Evolutionary conservation across 768 basidiomycete species (phyloP).

Genomic region (Chalciporus sphaerocephalus): DNA sequence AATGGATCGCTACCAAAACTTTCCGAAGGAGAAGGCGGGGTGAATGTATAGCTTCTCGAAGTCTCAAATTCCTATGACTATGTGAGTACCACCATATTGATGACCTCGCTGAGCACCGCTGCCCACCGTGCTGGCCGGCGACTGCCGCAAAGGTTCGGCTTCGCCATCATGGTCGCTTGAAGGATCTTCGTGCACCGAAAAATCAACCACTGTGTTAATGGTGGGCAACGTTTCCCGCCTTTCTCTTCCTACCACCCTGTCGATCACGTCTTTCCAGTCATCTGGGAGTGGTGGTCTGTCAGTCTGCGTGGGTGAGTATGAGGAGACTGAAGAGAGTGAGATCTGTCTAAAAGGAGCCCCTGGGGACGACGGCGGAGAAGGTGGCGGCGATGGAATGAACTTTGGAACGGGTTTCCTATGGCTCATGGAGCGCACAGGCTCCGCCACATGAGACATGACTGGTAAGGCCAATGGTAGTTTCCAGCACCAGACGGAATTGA

Average conservation of each 20-base stretch:
- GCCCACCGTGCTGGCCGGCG: constrained; percentile 34
- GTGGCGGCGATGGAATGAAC: constrained; percentile 62
- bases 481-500: constrained; percentile 8
- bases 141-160: constrained; percentile 29
- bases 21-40: constrained; percentile 34
- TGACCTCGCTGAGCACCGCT: constrained; percentile 24
- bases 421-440: constrained; percentile 42
- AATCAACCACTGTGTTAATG: constrained; percentile 32
- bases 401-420: constrained; percentile 69
- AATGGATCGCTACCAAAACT: constrained; percentile 33
- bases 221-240: constrained; percentile 29
- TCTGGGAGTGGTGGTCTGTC: constrained; percentile 33
- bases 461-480: constrained; percentile 4
- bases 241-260: constrained; percentile 31
- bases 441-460: constrained; percentile 28
- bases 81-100: constrained; percentile 24
- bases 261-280: constrained; percentile 35
- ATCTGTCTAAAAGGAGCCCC: constrained; percentile 32
- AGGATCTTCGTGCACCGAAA: constrained; percentile 23
- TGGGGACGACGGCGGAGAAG: constrained; percentile 34
- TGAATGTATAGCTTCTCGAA: constrained; percentile 28
- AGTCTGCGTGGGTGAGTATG: constrained; percentile 12
- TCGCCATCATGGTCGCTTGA: constrained; percentile 24
- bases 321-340: constrained; percentile 26
- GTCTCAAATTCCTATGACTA: constrained; percentile 32